Conservation (phyloP, 1,139 yeast species). For the Hyphopichia wangnamkhiaoensis region DNA sequence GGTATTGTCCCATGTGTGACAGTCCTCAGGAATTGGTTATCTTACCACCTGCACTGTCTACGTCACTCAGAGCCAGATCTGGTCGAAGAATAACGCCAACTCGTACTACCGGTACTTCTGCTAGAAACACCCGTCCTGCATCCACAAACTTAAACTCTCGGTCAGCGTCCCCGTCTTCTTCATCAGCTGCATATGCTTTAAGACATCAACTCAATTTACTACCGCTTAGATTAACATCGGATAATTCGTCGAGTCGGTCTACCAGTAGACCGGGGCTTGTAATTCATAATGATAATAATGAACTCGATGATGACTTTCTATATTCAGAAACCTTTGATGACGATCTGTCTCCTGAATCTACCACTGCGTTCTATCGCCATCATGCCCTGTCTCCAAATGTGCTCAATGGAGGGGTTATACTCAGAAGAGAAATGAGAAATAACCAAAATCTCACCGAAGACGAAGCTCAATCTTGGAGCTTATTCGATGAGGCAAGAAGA, state of each 20-base stretch:
- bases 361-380: background rate
- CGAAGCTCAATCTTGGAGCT: conserved; percentile 42
- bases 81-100: background rate
- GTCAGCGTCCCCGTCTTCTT: background rate
- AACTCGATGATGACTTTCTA: conserved; percentile 38
- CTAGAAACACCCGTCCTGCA: too few species aligned
- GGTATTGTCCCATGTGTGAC: conserved; percentile 52
- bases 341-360: background rate
- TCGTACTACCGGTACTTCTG: background rate
- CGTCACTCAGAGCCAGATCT: too few species aligned
- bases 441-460: conserved; percentile 32
- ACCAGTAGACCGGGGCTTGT: conserved; percentile 22
- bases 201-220: too few species aligned
- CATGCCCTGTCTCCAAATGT: conserved; percentile 11
- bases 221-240: too few species aligned
- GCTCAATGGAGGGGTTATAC: conserved; percentile 44
- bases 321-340: conserved; percentile 17
- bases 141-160: background rate
- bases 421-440: conserved; percentile 37
- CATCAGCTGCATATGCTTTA: background rate
- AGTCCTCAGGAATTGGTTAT: conserved; percentile 28
- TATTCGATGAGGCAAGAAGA: conserved; percentile 34
- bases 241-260: too few species aligned
- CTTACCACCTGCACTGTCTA: background rate
- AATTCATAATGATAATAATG: conserved; percentile 34